Evolutionary conservation across 139 green algal genomes (phyloP).

Genomic region (Chlamydomonas eustigma): DNA sequence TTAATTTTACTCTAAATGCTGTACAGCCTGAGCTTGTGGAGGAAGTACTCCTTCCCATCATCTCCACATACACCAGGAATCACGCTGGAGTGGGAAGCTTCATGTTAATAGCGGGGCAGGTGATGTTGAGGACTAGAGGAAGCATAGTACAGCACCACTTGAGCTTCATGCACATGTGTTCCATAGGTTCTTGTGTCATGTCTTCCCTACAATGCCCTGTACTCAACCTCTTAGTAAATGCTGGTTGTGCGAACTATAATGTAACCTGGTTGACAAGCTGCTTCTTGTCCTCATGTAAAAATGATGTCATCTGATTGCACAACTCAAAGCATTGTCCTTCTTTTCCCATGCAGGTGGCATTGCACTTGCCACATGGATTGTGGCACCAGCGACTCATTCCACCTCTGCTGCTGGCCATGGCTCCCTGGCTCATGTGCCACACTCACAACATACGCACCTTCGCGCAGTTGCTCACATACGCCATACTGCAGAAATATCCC

Average conservation of each 20-base stretch:
- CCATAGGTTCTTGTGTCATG: no score
- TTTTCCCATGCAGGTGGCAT: slow-evolving; percentile 22
- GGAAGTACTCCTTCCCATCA: slow-evolving; percentile 42
- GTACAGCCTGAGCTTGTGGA: slow-evolving; percentile 28
- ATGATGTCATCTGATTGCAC: no score
- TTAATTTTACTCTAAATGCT: neutral
- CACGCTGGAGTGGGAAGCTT: slow-evolving; percentile 40
- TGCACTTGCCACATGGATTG: slow-evolving; percentile 14
- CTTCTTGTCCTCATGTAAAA: no score
- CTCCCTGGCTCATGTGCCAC: slow-evolving; percentile 45
- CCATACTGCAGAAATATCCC: slow-evolving; percentile 30
- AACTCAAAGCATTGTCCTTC: no score
- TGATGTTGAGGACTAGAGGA: neutral
- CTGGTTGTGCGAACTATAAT: no score
- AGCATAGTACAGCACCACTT: neutral
- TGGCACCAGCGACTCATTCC: slow-evolving; percentile 27
- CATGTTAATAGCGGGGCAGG: slow-evolving; percentile 45
- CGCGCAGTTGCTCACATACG: slow-evolving; percentile 38
- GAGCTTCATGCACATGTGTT: no score
- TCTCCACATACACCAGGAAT: slow-evolving; percentile 39
- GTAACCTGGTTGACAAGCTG: no score
- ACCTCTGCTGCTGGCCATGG: slow-evolving; percentile 28
- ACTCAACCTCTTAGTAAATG: no score
- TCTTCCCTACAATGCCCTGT: no score
- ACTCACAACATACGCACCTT: slow-evolving; percentile 44